Percentiles rank a stretch among this genome's conserved stretches.
phyloP scores from a whole-genome alignment of 2,329 filamentous ascomycete genomes.

The Blastomyces gilchristii region DNA sequence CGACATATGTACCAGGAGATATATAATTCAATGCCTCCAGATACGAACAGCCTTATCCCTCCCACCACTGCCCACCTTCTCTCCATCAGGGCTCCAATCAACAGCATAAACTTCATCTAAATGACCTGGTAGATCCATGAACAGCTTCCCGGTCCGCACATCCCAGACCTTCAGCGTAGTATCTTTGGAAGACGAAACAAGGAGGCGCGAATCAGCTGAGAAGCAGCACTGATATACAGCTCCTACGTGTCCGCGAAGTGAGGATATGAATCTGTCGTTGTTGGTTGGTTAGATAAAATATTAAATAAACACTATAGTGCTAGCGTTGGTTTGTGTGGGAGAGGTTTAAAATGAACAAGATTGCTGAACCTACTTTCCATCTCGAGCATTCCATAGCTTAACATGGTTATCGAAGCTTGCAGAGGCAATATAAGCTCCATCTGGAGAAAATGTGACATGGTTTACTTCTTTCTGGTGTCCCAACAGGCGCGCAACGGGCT shows the following conservation, averaged over 20 bases:
- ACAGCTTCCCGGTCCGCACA: slow-evolving; percentile 71
- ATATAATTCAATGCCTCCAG: slow-evolving; percentile 47
- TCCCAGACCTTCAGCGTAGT: slow-evolving; percentile 95
- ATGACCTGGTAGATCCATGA: slow-evolving; percentile 76
- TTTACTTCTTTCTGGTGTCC: slow-evolving; percentile 97
- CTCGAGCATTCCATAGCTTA: slow-evolving; percentile 77
- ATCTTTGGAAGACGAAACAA: slow-evolving; percentile 83
- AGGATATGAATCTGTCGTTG: slow-evolving; percentile 62
- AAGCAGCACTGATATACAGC: slow-evolving; percentile 90
- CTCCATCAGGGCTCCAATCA: slow-evolving; percentile 88
- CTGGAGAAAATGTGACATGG: slow-evolving; percentile 86
- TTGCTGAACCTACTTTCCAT: slow-evolving; percentile 42
- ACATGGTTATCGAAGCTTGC: slow-evolving; percentile 90
- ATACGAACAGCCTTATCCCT: slow-evolving; percentile 71
- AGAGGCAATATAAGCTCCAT: slow-evolving; percentile 77
- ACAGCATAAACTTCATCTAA: slow-evolving; percentile 88
- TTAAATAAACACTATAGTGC: slow-evolving; percentile 8
- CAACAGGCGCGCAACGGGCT: slow-evolving; percentile 77
- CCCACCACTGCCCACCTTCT: slow-evolving; percentile 80
- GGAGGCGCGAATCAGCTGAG: slow-evolving; percentile 77
- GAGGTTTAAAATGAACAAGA: too few species aligned
- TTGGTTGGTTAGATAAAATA: slow-evolving; percentile 2
- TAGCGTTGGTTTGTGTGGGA: neutral
- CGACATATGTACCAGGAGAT: neutral
- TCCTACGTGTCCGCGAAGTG: slow-evolving; percentile 77